Evolutionary conservation across 148 eudicot genomes (phyloP).

Genomic region (Nepenthes gracilis): DNA sequence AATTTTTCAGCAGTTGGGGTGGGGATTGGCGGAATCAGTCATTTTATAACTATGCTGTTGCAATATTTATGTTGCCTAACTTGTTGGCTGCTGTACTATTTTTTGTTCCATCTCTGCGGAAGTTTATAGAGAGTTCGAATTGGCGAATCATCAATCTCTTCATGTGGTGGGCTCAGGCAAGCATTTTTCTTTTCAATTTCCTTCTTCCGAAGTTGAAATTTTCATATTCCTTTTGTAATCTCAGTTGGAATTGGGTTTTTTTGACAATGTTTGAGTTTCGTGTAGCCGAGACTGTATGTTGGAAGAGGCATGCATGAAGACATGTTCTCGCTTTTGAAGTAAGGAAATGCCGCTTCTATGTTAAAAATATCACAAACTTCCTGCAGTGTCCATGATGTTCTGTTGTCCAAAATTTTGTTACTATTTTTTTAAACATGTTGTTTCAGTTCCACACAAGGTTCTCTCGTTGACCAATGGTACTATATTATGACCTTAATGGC

Average conservation of each 20-base stretch:
- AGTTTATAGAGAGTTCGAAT: conserved; percentile 73
- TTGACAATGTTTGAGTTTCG: conserved; percentile 2
- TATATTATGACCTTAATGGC: not conserved
- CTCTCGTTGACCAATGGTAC: too few relatives aligned
- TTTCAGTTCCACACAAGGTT: too few relatives aligned
- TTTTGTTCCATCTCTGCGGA: conserved; percentile 62
- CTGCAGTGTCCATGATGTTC: not conserved
- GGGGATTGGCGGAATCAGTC: conserved; percentile 44
- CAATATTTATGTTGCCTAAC: conserved; percentile 74
- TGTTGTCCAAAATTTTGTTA: not conserved
- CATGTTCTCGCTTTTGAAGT: conserved; percentile 82
- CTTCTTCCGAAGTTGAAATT: not conserved
- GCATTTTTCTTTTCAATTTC: conserved; percentile 14
- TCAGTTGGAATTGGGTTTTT: not conserved
- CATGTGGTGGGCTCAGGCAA: conserved; percentile 99
- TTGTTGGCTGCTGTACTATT: conserved; percentile 61
- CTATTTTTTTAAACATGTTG: not conserved
- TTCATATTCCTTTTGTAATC: not conserved
- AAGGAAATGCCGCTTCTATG: conserved; percentile 20
- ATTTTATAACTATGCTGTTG: conserved; percentile 55
- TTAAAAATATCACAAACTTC: too few relatives aligned
- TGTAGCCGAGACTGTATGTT: conserved; percentile 90
- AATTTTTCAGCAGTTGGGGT: conserved; percentile 61
- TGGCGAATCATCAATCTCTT: conserved; percentile 50
- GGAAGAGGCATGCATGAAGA: conserved; percentile 99